These are phyloP conservation scores for Pythium phragmiticola DNA, from an alignment of 352 stramenopile species.

Conservation along the genomic window DNA sequence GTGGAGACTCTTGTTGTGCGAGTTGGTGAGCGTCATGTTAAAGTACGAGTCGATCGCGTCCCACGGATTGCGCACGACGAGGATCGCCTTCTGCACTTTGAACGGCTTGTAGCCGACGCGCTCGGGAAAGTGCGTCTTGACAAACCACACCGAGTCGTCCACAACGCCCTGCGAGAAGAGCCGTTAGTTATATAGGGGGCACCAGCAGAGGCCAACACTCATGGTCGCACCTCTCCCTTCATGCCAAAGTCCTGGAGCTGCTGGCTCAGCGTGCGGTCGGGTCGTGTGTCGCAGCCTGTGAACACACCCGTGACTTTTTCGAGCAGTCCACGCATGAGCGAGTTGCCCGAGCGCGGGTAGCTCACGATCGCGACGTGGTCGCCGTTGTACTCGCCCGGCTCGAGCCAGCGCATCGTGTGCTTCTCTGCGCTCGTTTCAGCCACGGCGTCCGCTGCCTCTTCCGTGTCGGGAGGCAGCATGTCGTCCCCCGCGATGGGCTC, in stretches of 20 bases:
- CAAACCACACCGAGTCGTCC: slow-evolving; percentile 93
- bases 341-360: slow-evolving; percentile 98
- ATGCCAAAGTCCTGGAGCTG: slow-evolving; percentile 89
- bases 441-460: slow-evolving; percentile 18
- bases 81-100: slow-evolving; percentile 74
- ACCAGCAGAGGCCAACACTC: too few relatives aligned
- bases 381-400: slow-evolving; percentile 54
- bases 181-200: too few relatives aligned
- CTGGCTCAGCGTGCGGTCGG: slow-evolving; percentile 91
- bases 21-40: slow-evolving; percentile 96
- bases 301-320: slow-evolving; percentile 94
- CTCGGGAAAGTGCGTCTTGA: slow-evolving; percentile 99
- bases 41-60: slow-evolving; percentile 99
- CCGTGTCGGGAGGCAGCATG: slow-evolving; percentile 10
- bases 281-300: slow-evolving; percentile 96
- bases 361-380: slow-evolving; percentile 91
- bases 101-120: slow-evolving; percentile 90
- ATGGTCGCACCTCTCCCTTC: slow-evolving; percentile 64
- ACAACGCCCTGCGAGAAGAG: slow-evolving; percentile 89
- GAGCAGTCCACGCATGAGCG: slow-evolving; percentile 94
- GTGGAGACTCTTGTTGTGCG: slow-evolving; percentile 90
- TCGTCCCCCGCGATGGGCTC: not conserved
- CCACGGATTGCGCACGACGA: slow-evolving; percentile 95
- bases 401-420: slow-evolving; percentile 60
- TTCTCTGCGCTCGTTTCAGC: slow-evolving; percentile 12